Conservation (phyloP, 129 eudicot species). For the Scalesia atractyloides region DNA sequence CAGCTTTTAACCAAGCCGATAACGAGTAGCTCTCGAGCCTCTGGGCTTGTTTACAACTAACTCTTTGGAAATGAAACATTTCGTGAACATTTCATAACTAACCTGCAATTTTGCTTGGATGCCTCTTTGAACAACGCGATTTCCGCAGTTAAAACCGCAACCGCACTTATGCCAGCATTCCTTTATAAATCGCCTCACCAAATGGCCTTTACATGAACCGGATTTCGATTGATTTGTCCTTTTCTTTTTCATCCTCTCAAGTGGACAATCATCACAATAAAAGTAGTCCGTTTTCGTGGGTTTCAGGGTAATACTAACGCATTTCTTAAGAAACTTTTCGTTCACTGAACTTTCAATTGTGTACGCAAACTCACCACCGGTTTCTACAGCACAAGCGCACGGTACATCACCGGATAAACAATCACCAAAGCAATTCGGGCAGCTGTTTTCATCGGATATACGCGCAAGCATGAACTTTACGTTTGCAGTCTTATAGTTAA, state of each 20-base stretch:
- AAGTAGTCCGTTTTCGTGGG: slow-evolving; percentile 26
- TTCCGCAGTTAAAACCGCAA: slow-evolving; percentile 53
- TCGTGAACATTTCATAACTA: no score
- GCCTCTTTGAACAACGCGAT: slow-evolving; percentile 69
- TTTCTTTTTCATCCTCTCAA: slow-evolving; percentile 34
- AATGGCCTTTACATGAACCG: slow-evolving; percentile 54
- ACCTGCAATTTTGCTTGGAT: slow-evolving; percentile 55
- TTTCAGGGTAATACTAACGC: slow-evolving; percentile 23
- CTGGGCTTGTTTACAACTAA: no score
- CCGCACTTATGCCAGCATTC: slow-evolving; percentile 75
- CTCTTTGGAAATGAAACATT: no score
- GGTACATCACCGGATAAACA: slow-evolving; percentile 45
- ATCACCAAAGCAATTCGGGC: slow-evolving; percentile 53
- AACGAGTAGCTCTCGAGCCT: no score
- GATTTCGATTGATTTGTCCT: not conserved
- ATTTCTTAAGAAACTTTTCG: slow-evolving; percentile 44
- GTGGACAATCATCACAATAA: slow-evolving; percentile 55
- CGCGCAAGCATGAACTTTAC: slow-evolving; percentile 46
- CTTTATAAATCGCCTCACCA: slow-evolving; percentile 52
- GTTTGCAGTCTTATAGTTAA: slow-evolving; percentile 38
- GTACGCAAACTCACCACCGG: slow-evolving; percentile 60
- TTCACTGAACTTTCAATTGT: slow-evolving; percentile 40
- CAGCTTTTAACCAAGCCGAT: no score
- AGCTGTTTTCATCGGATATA: slow-evolving; percentile 51
- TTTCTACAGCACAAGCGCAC: slow-evolving; percentile 55